Evolutionary conservation across 2,329 filamentous ascomycete genomes (phyloP).

Genomic region (Penicillium sp.): DNA sequence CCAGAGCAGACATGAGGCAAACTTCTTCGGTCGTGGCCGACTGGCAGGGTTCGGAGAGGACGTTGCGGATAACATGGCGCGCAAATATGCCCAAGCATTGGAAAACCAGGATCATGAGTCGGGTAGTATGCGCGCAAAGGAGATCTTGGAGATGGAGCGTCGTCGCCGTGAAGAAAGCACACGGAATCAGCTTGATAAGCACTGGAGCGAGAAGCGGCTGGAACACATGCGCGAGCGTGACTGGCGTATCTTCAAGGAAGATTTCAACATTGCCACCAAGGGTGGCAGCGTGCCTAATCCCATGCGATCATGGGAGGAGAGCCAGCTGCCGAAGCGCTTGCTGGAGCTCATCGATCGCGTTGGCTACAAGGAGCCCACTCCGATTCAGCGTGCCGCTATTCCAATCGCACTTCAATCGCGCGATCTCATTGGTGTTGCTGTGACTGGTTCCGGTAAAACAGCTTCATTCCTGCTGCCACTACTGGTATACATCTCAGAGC

Average conservation of each 20-base stretch:
- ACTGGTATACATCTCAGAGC: conserved; percentile 89
- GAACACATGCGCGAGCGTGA: conserved; percentile 96
- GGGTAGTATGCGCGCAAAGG: conserved; percentile 75
- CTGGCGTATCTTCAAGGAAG: conserved; percentile 99
- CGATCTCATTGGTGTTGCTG: conserved; percentile 97
- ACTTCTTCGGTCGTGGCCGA: conserved; percentile 72
- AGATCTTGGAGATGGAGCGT: conserved; percentile 84
- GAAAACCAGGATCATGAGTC: conserved; percentile 76
- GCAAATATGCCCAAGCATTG: conserved; percentile 70
- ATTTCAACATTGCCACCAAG: conserved; percentile 95
- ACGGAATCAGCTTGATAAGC: conserved; percentile 80
- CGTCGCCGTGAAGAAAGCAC: conserved; percentile 74
- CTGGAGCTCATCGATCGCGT: conserved; percentile 82
- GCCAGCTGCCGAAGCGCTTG: conserved; percentile 74
- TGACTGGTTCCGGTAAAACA: conserved; percentile 98
- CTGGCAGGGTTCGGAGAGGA: conserved; percentile 71
- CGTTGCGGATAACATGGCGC: conserved; percentile 57
- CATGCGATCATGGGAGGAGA: conserved; percentile 94
- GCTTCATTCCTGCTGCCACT: conserved; percentile 91
- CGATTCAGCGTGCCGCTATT: conserved; percentile 92
- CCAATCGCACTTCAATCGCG: conserved; percentile 90
- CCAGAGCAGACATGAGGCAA: conserved; percentile 68
- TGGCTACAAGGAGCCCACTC: conserved; percentile 88
- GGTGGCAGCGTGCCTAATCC: conserved; percentile 91
- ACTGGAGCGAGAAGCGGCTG: conserved; percentile 93